Evolutionary conservation across 306 rosid species (phyloP).

Genomic region (Ochetophila trinervis): DNA sequence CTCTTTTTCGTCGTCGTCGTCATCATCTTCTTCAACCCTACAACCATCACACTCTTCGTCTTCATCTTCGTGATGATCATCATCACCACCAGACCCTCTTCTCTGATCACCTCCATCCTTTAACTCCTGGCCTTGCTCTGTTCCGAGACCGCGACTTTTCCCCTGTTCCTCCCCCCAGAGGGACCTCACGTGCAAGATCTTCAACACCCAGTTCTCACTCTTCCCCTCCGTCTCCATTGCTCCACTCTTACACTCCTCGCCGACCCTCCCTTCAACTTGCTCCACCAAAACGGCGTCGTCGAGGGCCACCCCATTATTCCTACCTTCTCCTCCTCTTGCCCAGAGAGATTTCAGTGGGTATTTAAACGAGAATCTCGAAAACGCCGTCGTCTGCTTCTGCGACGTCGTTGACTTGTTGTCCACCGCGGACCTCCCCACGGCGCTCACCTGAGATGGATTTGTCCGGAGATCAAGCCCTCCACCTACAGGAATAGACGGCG

Average conservation of each 20-base stretch:
- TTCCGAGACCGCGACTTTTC: slow-evolving; percentile 6
- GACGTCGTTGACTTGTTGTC: slow-evolving; percentile 27
- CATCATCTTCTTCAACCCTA: slow-evolving; percentile 36
- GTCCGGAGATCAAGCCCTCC: slow-evolving; percentile 58
- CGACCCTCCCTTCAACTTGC: slow-evolving; percentile 24
- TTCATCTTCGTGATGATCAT: slow-evolving; percentile 19
- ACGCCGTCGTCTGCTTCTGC: slow-evolving; percentile 34
- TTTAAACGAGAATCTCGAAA: slow-evolving; percentile 60
- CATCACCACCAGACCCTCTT: slow-evolving; percentile 16
- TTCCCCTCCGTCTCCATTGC: slow-evolving; percentile 20
- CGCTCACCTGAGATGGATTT: slow-evolving; percentile 42
- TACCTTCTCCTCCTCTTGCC: slow-evolving; percentile 34
- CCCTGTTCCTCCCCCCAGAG: slow-evolving; percentile 51
- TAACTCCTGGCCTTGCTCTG: neutral
- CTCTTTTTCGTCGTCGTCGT: slow-evolving; percentile 34
- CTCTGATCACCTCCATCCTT: slow-evolving; percentile 17
- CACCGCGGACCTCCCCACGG: slow-evolving; percentile 27
- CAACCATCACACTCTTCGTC: slow-evolving; percentile 52
- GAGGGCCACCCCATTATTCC: slow-evolving; percentile 49
- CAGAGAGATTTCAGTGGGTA: slow-evolving; percentile 64
- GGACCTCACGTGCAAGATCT: slow-evolving; percentile 66
- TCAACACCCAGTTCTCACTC: slow-evolving; percentile 71
- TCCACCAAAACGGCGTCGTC: slow-evolving; percentile 66
- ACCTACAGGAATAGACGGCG: slow-evolving; percentile 50
- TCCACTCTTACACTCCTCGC: slow-evolving; percentile 27